phyloP scores from a whole-genome alignment of 352 stramenopile genomes.

The Phytopythium kandeliae region DNA sequence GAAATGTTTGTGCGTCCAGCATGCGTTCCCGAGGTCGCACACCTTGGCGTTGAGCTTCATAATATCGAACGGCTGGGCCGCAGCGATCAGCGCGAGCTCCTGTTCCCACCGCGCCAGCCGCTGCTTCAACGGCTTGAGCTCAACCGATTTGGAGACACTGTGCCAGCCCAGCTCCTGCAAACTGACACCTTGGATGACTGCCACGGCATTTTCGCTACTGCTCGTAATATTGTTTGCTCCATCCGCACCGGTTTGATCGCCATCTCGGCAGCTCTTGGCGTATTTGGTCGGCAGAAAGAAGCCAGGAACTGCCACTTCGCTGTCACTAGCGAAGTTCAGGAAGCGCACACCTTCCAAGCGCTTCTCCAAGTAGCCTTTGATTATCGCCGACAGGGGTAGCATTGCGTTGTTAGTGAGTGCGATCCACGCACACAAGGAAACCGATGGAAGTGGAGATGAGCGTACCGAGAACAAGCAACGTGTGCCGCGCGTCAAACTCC shows the following conservation, averaged over 20 bases:
- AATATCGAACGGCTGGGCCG: conserved; percentile 46
- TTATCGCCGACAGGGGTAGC: neutral
- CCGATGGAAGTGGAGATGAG: conserved; percentile 3
- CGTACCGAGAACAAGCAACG: conserved; percentile 41
- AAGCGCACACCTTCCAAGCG: conserved; percentile 38
- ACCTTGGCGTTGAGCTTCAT: conserved; percentile 80
- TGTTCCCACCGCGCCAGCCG: conserved; percentile 37
- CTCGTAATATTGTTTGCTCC: neutral
- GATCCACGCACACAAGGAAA: neutral
- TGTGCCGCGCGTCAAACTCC: conserved; percentile 75
- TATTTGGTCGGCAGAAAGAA: conserved; percentile 44
- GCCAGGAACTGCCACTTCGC: conserved; percentile 41
- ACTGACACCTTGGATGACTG: conserved; percentile 44
- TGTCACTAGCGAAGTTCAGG: conserved; percentile 28
- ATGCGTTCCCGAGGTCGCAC: conserved; percentile 99
- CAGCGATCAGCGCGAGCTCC: conserved; percentile 27
- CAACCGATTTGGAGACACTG: neutral
- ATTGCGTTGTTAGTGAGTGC: neutral
- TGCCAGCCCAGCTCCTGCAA: conserved; percentile 13
- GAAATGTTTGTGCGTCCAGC: conserved; percentile 99
- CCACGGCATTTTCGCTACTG: neutral
- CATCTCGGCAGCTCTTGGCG: conserved; percentile 1
- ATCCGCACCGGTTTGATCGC: neutral
- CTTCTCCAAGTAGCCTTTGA: conserved; percentile 37
- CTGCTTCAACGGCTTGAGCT: conserved; percentile 18